Evolutionary conservation across 2,329 filamentous ascomycete genomes (phyloP).

Genomic region (Ophiostoma sp.): DNA sequence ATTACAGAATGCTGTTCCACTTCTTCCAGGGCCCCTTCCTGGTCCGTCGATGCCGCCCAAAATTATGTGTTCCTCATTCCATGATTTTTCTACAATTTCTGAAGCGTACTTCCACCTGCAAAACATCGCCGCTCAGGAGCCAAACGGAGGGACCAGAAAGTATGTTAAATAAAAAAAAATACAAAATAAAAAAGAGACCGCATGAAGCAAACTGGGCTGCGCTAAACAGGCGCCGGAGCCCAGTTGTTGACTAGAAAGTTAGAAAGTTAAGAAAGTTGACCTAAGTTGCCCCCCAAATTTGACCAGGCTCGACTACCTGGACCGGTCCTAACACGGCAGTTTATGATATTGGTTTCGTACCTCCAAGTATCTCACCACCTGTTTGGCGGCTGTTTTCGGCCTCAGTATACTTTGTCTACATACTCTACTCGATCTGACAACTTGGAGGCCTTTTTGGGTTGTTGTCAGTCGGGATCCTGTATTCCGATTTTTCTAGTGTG

Average conservation of each 20-base stretch:
- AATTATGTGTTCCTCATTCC: not conserved
- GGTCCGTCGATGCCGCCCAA: not conserved
- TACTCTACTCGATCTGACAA: not conserved
- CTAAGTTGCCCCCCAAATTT: not conserved
- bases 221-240: slow-evolving; percentile 7
- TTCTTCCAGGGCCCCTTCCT: not conserved
- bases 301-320: not conserved
- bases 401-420: not conserved
- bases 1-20: not conserved
- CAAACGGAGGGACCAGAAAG: not conserved
- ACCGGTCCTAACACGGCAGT: not conserved
- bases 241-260: not conserved
- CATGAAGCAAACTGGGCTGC: slow-evolving; percentile 1
- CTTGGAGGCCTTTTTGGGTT: not conserved
- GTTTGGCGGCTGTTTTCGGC: not conserved
- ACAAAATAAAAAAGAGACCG: not conserved
- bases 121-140: not conserved
- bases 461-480: not conserved
- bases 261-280: not conserved
- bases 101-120: not conserved
- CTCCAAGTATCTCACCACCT: not conserved
- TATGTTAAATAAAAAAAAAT: not conserved
- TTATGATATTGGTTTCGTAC: not conserved
- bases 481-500: not conserved
- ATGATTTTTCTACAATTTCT: not conserved